phyloP scores from a whole-genome alignment of 495 filamentous ascomycete species.

The Thozetella sp. region DNA sequence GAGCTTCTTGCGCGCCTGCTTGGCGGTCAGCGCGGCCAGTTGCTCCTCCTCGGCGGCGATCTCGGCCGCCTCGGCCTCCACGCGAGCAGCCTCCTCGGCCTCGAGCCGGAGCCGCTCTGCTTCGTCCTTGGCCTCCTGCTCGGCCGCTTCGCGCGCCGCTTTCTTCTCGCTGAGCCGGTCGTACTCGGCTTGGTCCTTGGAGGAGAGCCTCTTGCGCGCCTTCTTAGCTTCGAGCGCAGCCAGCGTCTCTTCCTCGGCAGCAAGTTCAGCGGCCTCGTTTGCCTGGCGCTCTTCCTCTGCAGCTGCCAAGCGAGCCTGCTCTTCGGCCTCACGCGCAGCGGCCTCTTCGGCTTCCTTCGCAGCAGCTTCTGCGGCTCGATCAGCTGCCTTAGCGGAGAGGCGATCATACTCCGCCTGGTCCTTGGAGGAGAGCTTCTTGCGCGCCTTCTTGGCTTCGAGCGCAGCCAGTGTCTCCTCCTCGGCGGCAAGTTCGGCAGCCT shows the following conservation, averaged over 20 bases:
- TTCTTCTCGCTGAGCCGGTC: neutral
- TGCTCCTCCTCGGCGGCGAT: conserved; percentile 35
- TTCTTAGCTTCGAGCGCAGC: neutral
- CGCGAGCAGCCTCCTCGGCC: conserved; percentile 35
- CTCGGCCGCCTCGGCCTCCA: conserved; percentile 26
- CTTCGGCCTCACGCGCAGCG: neutral
- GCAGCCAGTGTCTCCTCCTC: conserved; percentile 23
- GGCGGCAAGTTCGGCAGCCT: conserved; percentile 22
- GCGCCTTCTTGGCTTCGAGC: conserved; percentile 10
- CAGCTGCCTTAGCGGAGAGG: conserved; percentile 25
- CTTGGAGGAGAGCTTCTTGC: conserved; percentile 27
- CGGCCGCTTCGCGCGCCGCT: neutral
- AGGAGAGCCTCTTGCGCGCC: neutral
- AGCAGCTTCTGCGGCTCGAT: conserved; percentile 17
- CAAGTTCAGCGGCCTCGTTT: neutral
- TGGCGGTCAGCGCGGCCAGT: conserved; percentile 27
- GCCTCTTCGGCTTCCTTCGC: conserved; percentile 4
- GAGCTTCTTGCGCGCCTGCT: conserved; percentile 26
- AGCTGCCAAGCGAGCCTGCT: conserved; percentile 6
- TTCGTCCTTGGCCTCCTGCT: conserved; percentile 1
- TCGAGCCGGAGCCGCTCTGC: conserved; percentile 10
- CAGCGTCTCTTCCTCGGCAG: neutral
- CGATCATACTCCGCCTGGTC: conserved; percentile 34
- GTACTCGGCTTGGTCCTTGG: conserved; percentile 1
- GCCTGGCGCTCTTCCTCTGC: neutral